Percentiles rank a stretch among this genome's conserved stretches.
These are phyloP conservation scores for Carex myosuroides DNA, from an alignment of 176 grass and related monocot genomes.

Conservation along the genomic window DNA sequence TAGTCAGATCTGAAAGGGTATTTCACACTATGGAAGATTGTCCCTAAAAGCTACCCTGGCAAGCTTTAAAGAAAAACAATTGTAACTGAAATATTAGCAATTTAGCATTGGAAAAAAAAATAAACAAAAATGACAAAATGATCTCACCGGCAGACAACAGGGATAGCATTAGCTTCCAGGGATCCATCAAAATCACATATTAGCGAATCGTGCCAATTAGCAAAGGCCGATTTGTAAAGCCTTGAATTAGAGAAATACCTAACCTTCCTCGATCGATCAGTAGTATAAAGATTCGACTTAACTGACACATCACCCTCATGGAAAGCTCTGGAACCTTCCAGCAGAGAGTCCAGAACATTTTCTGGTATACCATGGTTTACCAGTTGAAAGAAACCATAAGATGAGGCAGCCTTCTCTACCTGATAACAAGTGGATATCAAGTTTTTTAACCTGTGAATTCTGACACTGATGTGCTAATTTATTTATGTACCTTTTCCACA, in stretches of 20 bases:
- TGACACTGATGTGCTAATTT: not conserved
- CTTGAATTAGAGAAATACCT: conserved; percentile 24
- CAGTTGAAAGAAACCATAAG: conserved; percentile 23
- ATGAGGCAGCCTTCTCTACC: conserved; percentile 19
- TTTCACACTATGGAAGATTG: not conserved
- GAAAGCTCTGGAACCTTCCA: conserved; percentile 14
- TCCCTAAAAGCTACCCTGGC: not conserved
- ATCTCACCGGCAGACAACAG: conserved; percentile 2
- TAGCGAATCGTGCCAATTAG: conserved; percentile 11
- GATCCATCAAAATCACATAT: conserved; percentile 23
- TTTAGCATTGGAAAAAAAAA: not conserved
- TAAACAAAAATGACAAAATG: not conserved
- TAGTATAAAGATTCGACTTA: conserved; percentile 23
- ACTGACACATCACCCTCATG: conserved; percentile 14
- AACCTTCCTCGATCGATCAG: conserved; percentile 11
- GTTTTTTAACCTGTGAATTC: not conserved
- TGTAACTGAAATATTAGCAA: not conserved
- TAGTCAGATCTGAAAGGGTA: not conserved
- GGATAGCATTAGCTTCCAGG: conserved; percentile 13
- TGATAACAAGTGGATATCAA: not conserved
- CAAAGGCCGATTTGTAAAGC: conserved; percentile 24
- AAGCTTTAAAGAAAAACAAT: not conserved
- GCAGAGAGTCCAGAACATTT: not conserved
- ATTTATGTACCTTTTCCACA: not conserved
- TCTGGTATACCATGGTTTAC: conserved; percentile 16